Base-by-base conservation (phyloP, 2,329 filamentous ascomycete genomes). In the Periconia sp. region DNA sequence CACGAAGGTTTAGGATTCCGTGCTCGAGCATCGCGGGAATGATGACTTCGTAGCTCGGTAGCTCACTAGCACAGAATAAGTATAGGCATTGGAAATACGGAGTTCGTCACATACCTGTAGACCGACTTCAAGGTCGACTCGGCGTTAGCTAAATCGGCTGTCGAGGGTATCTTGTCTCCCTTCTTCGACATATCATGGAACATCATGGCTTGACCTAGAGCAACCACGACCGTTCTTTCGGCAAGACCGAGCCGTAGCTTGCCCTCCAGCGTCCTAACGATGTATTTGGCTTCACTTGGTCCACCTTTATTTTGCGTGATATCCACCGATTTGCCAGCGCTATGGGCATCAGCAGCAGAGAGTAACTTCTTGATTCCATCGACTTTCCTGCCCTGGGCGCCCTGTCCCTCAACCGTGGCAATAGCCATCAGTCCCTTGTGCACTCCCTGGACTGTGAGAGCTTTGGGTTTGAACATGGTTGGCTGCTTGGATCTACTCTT, bases 381-480 rank as follows among this genome's bases (percentile, higher is more conserved):
- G 11, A 99, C 88, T 71, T 99, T 99, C 48, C 89, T 85, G 11
- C 87, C 85, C 66, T 97, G 94, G 1, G 92, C 87, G 30, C 92
- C 92, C 63, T 89, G 88, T 8, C 94, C 94, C 54, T 89, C 82
- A 11, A 89, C 81, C 13, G 88, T 95, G 5, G 94, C 94, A 65
- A 99, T 95, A 23, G 80, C 82, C 78, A 97, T 88, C 24, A 99
- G 72, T 1, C 89, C 89, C 63, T 94, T 86, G 61, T 95, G 91
- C 2, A 99, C 92, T 19, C 87, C 90, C 43, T 82, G 83, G 2
- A 99, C 81, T 0, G 92, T 96, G 57, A 99, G 75, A 19, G 92
- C 79, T 71, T 95, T 96, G 2, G 92, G 94, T 70, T 95, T 96
- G 78, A 97, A 96, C 91, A 99, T 96, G 16, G 94, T 97, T 9